Percentiles rank a stretch among this genome's conserved stretches.
These are phyloP conservation scores for Candida dajiaensis DNA, from an alignment of 805 yeast species.

Conservation along the genomic window DNA sequence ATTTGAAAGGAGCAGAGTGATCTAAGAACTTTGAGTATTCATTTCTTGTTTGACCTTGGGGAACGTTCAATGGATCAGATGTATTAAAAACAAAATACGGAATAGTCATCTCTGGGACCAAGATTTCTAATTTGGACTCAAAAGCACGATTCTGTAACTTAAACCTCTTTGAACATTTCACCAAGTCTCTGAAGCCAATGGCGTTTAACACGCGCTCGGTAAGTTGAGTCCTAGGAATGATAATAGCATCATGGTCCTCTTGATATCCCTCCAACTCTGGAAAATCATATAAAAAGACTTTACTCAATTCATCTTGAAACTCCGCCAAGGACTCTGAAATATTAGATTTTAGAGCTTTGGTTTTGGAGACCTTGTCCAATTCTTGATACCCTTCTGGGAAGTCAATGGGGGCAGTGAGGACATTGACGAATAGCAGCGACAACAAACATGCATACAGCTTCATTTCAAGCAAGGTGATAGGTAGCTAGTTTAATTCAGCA, in stretches of 20 bases:
- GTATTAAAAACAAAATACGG: constrained; percentile 36
- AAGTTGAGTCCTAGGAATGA: constrained; percentile 26
- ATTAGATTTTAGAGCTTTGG: neutral
- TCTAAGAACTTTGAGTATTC: constrained; percentile 25
- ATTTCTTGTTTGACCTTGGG: constrained; percentile 9
- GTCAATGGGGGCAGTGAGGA: neutral
- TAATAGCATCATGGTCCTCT: constrained; percentile 17
- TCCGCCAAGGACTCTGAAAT: neutral
- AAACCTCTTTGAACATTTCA: constrained; percentile 21
- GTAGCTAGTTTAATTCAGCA: neutral
- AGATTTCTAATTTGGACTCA: constrained; percentile 13
- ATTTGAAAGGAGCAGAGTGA: constrained; percentile 32
- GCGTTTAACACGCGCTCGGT: constrained; percentile 17
- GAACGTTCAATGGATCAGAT: constrained; percentile 13
- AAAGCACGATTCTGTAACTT: constrained; percentile 11
- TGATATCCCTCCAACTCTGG: neutral
- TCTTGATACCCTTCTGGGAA: neutral
- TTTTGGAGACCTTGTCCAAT: neutral
- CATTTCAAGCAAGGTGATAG: neutral
- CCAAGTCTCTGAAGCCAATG: constrained; percentile 24
- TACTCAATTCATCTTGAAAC: constrained; percentile 7
- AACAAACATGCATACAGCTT: neutral
- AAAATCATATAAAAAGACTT: neutral
- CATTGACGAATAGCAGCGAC: neutral
- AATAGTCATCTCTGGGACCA: constrained; percentile 30